These are phyloP conservation scores for Casuarina glauca DNA, from an alignment of 306 rosid genomes.

Conservation along the genomic window DNA sequence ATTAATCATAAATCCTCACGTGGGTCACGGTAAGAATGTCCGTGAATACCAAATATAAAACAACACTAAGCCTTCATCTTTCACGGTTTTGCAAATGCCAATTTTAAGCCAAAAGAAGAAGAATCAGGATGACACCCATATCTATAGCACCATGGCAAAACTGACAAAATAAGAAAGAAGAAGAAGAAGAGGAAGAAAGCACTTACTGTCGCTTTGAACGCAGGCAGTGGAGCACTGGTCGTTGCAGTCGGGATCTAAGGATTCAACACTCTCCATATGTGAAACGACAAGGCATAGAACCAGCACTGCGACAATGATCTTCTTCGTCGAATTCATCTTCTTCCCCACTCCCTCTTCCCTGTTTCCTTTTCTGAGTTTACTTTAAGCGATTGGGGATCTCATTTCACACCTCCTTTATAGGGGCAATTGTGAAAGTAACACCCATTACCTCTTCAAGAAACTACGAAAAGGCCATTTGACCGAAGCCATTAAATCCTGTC, in stretches of 20 bases:
- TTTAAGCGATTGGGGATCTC: background rate
- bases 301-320: constrained; percentile 25
- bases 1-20: too few relatives aligned
- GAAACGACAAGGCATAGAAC: constrained; percentile 35
- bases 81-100: too few relatives aligned
- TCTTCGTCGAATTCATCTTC: constrained; percentile 24
- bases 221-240: constrained; percentile 61
- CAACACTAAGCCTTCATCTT: too few relatives aligned
- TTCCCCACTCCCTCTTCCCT: background rate
- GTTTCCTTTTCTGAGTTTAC: background rate
- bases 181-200: background rate
- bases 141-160: too few relatives aligned
- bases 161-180: background rate
- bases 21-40: too few relatives aligned
- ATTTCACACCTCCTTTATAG: background rate
- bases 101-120: too few relatives aligned
- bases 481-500: too few relatives aligned
- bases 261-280: constrained; percentile 24
- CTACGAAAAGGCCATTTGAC: background rate
- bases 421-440: background rate
- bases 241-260: constrained; percentile 34
- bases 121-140: too few relatives aligned
- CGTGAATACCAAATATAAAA: too few relatives aligned
- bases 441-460: background rate
- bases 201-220: constrained; percentile 43